Base-by-base conservation (phyloP, 495 filamentous ascomycete genomes). In the Tuber calosporum region DNA sequence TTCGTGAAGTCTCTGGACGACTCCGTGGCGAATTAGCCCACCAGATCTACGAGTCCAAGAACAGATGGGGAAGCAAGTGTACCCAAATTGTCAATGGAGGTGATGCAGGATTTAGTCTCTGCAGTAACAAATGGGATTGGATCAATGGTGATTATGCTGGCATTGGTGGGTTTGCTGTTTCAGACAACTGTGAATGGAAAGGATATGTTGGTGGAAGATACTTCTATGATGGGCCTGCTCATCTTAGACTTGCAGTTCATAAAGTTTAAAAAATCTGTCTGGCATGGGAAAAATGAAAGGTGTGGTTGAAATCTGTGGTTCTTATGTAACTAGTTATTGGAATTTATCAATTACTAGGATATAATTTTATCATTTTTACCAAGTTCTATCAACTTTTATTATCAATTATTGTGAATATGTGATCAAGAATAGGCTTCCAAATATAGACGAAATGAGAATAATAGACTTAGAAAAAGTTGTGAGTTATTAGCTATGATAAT, bases 171-270 rank as follows among this genome's bases (percentile, higher is more conserved):
- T 53, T n/a, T n/a, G n/a, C 6, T 20, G n/a, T 53, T 11, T 3
- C 45, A 2, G 45, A n/a, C n/a, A 4, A 53, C n/a, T 53, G 45
- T n/a, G 45, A 20, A n/a, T 53, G 45, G 45, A 53, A n/a, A 5
- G 45, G 45, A 8, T 9, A n/a, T 4, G 22, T 7, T 8, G 22
- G 45, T 22, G 45, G 45, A 22, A 53, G 45, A n/a, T 53, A 8
- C 20, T 48, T 6, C n/a, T 48, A 0, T 0, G 20, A 0, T 6
- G 43, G n/a, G 0, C 4, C 0, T 1, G 20, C 43, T 0, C 19
- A 7, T 0, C 0, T 8, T 0, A n/a, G 0, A 7, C 4, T 53
- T 53, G 7, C 45, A 0, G 5, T 26, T 53, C 45, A 53, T 19
- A 43, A 43, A 20, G 19, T 19, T 5, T 20, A 43, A 15, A 43